A percentile compares a stretch with the other conserved stretches of the same genome.
These are phyloP conservation scores for Eucalyptus albens DNA, from an alignment of 345 rosid genomes.

Conservation along the genomic window DNA sequence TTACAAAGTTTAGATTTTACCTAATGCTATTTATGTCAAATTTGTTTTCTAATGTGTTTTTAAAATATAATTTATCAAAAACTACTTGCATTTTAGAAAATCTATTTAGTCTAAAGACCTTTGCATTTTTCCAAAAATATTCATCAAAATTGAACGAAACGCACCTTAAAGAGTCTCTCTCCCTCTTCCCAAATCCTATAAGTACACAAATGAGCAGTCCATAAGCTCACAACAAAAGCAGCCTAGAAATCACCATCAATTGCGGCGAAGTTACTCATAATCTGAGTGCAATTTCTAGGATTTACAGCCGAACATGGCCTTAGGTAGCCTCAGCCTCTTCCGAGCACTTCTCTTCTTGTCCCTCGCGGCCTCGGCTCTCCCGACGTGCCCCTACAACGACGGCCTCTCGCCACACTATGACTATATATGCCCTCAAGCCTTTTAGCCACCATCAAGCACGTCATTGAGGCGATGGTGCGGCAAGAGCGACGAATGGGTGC, in stretches of 20 bases:
- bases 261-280: not conserved
- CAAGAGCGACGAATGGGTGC: not conserved
- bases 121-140: no score
- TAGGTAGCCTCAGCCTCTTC: not conserved
- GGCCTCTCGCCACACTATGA: conserved; percentile 34
- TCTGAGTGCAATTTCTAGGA: not conserved
- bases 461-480: conserved; percentile 18
- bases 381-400: not conserved
- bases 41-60: no score
- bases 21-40: no score
- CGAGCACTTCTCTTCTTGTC: not conserved
- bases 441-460: conserved; percentile 9
- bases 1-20: no score
- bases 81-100: no score
- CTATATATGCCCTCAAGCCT: conserved; percentile 32
- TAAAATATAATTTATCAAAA: no score
- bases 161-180: not conserved
- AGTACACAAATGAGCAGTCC: not conserved
- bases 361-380: not conserved
- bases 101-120: no score
- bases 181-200: not conserved
- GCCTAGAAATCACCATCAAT: not conserved
- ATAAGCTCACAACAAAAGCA: not conserved
- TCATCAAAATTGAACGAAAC: no score
- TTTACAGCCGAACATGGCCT: not conserved